Evolutionary conservation across 208 protist species (phyloP), one percentile per base, ranked within the genome.

Genomic region (Acanthamoeba castellanii): DNA sequence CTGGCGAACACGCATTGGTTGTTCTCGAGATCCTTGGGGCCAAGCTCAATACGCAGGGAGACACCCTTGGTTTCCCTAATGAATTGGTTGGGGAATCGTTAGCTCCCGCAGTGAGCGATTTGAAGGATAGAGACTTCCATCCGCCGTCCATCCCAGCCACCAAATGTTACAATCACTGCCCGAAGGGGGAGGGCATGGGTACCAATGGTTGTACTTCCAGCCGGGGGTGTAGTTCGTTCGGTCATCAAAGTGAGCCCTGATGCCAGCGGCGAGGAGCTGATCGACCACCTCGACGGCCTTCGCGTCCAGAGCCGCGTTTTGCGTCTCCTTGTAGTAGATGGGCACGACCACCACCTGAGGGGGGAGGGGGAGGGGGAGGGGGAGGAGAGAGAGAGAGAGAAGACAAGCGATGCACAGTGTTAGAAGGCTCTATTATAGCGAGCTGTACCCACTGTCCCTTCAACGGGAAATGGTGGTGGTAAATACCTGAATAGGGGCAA

Each of bases 181-280:
- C 30, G 22, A 97, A 93, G 78, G 99, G 96, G 98, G 99, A 99
- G 16, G 50, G 50, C 14, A 18, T 18, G 50, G 50, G 9, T 91
- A 91, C 99, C 99, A 99, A 97, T 99, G 98, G 96, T 99, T 99
- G 98, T 99, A 99, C 96, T 99, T 99, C 98, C 98, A 99, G 59
- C 99, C 99, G 84, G 99, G 98, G 70, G 97, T 99, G 97, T 99
- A 99, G 96, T 99, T 99, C 93, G 98, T 96, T 89, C 99, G 97
- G 82, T 98, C 96, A 96, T 99, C 99, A 18, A 97, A 94, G 93
- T 98, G 97, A 72, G 99, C 90, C n/a, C 90, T 50, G 27, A 97
- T 64, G 25, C 87, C 95, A 76, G 90, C 94, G 30, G 78, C 61
- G 18, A 70, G 93, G 5, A 96, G 74, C 45, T 66, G 11, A 6